Percentiles rank a stretch among this genome's conserved stretches.
phyloP scores from a whole-genome alignment of 345 rosid species.

The Nephelium lappaceum region DNA sequence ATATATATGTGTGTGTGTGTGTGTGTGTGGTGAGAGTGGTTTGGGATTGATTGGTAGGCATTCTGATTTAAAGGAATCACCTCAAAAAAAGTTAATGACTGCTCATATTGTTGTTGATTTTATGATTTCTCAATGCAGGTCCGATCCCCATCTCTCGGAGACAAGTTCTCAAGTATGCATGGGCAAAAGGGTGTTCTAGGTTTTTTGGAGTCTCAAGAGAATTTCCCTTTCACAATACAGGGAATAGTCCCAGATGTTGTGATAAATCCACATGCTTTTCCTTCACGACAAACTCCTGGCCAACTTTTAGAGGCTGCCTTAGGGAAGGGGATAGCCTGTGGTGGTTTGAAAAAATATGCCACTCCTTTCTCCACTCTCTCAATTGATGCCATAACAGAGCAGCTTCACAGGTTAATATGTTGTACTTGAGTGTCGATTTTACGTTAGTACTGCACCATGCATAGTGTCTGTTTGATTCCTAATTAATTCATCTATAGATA shows the following conservation, averaged over 20 bases:
- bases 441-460: not conserved
- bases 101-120: not conserved
- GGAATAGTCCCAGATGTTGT: slow-evolving; percentile 94
- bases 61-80: not conserved
- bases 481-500: not conserved
- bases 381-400: slow-evolving; percentile 70
- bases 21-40: not conserved
- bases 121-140: slow-evolving; percentile 45
- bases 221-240: slow-evolving; percentile 85
- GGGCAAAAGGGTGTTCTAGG: slow-evolving; percentile 98
- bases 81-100: not conserved
- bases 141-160: slow-evolving; percentile 86
- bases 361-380: slow-evolving; percentile 89
- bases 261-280: slow-evolving; percentile 91
- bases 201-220: slow-evolving; percentile 82
- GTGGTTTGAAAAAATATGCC: slow-evolving; percentile 63
- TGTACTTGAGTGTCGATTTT: not conserved
- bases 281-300: slow-evolving; percentile 92
- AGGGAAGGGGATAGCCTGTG: slow-evolving; percentile 85
- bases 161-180: slow-evolving; percentile 97
- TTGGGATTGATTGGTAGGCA: not conserved
- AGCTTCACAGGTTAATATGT: slow-evolving; percentile 72
- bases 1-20: not conserved
- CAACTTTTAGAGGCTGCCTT: slow-evolving; percentile 94
- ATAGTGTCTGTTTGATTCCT: not conserved